Evolutionary conservation across 306 rosid species (phyloP).

Genomic region (Betula pendula): DNA sequence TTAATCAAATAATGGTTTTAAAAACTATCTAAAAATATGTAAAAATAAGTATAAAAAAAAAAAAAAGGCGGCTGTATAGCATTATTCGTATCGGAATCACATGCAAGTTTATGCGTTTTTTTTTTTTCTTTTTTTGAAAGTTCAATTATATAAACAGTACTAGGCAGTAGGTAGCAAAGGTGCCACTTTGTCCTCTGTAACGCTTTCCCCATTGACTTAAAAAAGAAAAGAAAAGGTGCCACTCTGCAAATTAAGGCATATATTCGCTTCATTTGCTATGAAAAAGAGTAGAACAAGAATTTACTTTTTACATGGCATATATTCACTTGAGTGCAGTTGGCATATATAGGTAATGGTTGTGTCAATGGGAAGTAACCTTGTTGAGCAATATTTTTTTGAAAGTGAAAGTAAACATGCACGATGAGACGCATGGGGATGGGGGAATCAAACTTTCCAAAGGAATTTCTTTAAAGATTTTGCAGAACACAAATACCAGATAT

Average conservation of each 20-base stretch:
- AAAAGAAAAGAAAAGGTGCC: too few relatives aligned
- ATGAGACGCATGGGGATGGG: neutral
- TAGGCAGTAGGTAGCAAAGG: neutral
- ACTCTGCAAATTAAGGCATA: neutral
- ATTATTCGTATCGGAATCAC: too few relatives aligned
- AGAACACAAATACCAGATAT: neutral
- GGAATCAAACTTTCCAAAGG: neutral
- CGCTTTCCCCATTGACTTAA: too few relatives aligned
- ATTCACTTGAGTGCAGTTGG: neutral
- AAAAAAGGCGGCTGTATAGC: too few relatives aligned
- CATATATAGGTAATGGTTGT: neutral
- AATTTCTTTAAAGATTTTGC: neutral
- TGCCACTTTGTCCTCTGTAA: too few relatives aligned
- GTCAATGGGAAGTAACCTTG: neutral
- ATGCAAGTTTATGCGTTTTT: slow-evolving; percentile 24
- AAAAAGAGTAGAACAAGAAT: neutral
- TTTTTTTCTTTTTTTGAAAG: neutral
- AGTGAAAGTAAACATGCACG: neutral
- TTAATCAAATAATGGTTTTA: too few relatives aligned
- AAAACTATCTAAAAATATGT: too few relatives aligned
- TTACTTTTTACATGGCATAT: neutral
- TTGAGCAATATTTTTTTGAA: neutral
- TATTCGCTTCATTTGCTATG: neutral
- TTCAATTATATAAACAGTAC: neutral
- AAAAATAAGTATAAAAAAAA: too few relatives aligned